Evolutionary conservation across 2,329 filamentous ascomycete species (phyloP), one percentile per base, ranked within the genome.

Genomic region (Sarocladium strictum): DNA sequence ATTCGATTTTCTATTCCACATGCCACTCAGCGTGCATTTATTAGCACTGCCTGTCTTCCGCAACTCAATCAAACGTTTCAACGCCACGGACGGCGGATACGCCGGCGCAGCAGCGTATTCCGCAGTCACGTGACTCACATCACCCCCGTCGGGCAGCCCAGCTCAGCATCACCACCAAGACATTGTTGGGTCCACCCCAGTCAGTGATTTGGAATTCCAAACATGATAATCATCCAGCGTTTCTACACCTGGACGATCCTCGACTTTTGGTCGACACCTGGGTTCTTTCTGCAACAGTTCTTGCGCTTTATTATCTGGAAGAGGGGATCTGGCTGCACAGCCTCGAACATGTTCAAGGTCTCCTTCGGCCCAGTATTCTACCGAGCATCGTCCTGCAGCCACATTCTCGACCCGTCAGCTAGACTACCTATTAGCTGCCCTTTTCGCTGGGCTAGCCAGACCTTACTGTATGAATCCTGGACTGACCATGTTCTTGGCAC

Each of bases 301-400:
- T n/a, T n/a, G n/a, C n/a, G n/a, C n/a, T n/a, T n/a, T n/a, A n/a
- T n/a, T n/a, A n/a, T n/a, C 35, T 17, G 14, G 17, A 35, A 51
- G 47, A 51, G 47, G 47, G 47, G 47, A 51, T 51, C 17, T 35
- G 15, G 14, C 11, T 49, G 27, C 47, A 51, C 47, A 35, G 47
- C 47, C 47, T 17, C 47, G 23, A 7, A 9, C 17, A 21, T 15
- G 7, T 5, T n/a, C 23, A 32, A 33, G 27, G 12, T 17, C 19
- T 38, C n/a, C 27, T 35, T 32, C 47, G 27, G 47, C 27, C 29
- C 47, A 19, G 27, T 29, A 33, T 32, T 29, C n/a, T 32, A 35
- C 47, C 47, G 47, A 35, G 7, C 21, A n/a, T 15, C n/a, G 19
- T n/a, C 43, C 43, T 47, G 43, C 43, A 47, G 43, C 43, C 43